Percentiles rank a stretch among this genome's conserved stretches.
Evolutionary conservation across 2,329 filamentous ascomycete genomes (phyloP).

Genomic region (Fusarium mexicanum): DNA sequence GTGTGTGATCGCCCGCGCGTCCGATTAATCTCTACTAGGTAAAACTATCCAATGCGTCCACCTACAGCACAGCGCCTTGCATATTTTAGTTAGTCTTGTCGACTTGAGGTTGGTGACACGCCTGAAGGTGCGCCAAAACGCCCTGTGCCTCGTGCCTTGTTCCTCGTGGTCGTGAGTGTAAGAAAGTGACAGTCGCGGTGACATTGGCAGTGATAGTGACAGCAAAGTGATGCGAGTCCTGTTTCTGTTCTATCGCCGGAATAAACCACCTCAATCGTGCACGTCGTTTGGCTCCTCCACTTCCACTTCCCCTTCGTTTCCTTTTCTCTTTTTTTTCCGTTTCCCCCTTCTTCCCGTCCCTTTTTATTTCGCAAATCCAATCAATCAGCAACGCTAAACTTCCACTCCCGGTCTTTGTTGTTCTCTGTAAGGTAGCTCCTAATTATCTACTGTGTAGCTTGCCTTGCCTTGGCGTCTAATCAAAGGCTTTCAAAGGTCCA

Average conservation of each 20-base stretch:
- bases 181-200: slow-evolving; percentile 16
- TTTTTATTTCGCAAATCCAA: neutral
- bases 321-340: neutral
- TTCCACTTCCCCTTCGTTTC: neutral
- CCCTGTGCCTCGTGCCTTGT: slow-evolving; percentile 32
- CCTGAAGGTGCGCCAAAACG: slow-evolving; percentile 18
- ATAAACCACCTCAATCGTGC: slow-evolving; percentile 37
- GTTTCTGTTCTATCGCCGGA: slow-evolving; percentile 11
- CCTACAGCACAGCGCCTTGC: slow-evolving; percentile 18
- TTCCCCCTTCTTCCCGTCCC: neutral
- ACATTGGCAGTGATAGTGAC: slow-evolving; percentile 2
- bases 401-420: neutral
- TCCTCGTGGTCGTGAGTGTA: slow-evolving; percentile 19
- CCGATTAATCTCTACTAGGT: slow-evolving; percentile 25
- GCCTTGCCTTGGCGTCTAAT: slow-evolving; percentile 26
- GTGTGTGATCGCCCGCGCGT: slow-evolving; percentile 36
- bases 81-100: slow-evolving; percentile 1
- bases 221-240: neutral
- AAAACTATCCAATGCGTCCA: slow-evolving; percentile 17
- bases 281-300: slow-evolving; percentile 21
- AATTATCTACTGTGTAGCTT: neutral
- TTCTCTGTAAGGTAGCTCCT: slow-evolving; percentile 4
- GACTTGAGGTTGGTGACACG: neutral
- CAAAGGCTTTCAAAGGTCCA: slow-evolving; percentile 38
- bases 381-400: neutral